A percentile compares a stretch with the other conserved stretches of the same genome.
phyloP scores from a whole-genome alignment of 306 rosid genomes.

The Pterocarpus macrocarpus region DNA sequence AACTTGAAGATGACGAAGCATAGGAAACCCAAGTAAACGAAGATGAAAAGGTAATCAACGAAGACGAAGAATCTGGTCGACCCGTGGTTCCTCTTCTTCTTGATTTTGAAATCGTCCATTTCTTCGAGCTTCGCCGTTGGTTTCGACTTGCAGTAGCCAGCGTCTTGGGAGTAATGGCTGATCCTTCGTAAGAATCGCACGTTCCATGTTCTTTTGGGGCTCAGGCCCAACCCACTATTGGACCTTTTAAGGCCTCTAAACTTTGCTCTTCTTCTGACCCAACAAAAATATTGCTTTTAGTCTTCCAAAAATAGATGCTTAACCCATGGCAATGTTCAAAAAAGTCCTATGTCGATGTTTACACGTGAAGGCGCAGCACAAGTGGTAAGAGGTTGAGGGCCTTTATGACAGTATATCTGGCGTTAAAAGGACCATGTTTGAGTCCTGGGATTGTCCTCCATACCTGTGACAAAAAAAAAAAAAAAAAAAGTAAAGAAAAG shows the following conservation, averaged over 20 bases:
- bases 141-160: constrained; percentile 12
- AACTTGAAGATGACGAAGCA: constrained; percentile 69
- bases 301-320: too few species aligned
- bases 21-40: constrained; percentile 65
- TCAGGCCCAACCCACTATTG: neutral
- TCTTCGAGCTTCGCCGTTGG: constrained; percentile 70
- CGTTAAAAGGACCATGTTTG: too few species aligned
- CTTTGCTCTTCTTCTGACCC: neutral
- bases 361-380: too few species aligned
- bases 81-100: constrained; percentile 66
- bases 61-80: constrained; percentile 70
- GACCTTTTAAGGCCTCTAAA: too few species aligned
- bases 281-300: too few species aligned
- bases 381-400: too few species aligned
- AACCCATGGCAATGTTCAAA: too few species aligned
- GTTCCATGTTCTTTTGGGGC: neutral
- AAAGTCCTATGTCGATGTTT: too few species aligned
- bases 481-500: too few species aligned
- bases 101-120: constrained; percentile 50
- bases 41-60: constrained; percentile 78
- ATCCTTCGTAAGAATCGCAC: neutral
- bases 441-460: too few species aligned
- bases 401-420: too few species aligned
- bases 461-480: too few species aligned
- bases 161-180: neutral